phyloP scores from a whole-genome alignment of 2,329 filamentous ascomycete genomes.

The Hymenoscyphus scutula region DNA sequence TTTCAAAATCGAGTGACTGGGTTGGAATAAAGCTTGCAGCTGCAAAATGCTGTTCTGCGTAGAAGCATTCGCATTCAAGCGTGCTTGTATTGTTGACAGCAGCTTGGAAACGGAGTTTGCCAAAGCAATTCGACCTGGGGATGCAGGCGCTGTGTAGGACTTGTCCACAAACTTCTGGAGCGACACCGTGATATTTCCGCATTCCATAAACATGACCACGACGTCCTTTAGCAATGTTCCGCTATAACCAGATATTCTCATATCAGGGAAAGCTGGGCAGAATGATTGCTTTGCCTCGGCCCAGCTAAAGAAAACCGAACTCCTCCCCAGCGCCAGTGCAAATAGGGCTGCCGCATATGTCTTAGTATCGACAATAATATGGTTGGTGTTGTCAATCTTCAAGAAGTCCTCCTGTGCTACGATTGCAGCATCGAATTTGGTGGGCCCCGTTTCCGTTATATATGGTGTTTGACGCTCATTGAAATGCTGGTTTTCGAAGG shows the following conservation, averaged over 20 bases:
- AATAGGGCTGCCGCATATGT: conserved; percentile 58
- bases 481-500: conserved; percentile 50
- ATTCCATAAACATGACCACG: conserved; percentile 37
- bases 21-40: conserved; percentile 35
- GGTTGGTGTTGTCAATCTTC: conserved; percentile 39
- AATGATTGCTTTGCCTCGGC: conserved; percentile 53
- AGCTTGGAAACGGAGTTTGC: conserved; percentile 41
- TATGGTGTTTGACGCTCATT: conserved; percentile 49
- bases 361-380: conserved; percentile 46
- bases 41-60: conserved; percentile 34
- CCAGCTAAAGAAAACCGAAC: conserved; percentile 69
- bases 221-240: conserved; percentile 53
- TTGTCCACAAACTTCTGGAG: conserved; percentile 34
- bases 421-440: conserved; percentile 63
- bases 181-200: conserved; percentile 36
- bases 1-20: conserved; percentile 33
- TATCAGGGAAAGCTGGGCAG: conserved; percentile 43
- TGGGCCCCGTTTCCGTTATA: conserved; percentile 66
- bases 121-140: conserved; percentile 34
- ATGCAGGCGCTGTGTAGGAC: conserved; percentile 30
- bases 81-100: conserved; percentile 34
- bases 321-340: conserved; percentile 66
- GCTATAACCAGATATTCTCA: conserved; percentile 47
- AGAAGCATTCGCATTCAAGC: conserved; percentile 29
- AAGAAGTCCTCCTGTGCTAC: conserved; percentile 42